Base-by-base conservation (phyloP, 2,329 filamentous ascomycete genomes). In the Pezicula carpinea region DNA sequence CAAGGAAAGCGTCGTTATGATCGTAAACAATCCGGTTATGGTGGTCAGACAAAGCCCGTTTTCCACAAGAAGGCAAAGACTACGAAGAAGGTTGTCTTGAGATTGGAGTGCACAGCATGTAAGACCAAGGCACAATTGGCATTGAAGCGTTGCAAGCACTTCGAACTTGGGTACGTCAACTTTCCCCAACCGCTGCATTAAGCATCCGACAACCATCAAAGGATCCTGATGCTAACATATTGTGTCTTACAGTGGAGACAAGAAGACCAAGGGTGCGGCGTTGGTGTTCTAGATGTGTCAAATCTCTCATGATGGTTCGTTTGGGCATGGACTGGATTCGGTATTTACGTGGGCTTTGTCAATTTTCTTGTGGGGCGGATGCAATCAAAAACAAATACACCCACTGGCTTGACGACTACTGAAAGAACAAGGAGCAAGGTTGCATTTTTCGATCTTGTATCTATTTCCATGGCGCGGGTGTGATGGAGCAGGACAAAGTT, bases 61-160 rank as follows among this genome's bases (percentile, higher is more conserved):
- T 99, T 97, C 88, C 93, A 97, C 89, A 99, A 97, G 87, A 97
- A 96, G 82, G 93, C 93, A 63, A 99, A 99, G 88, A 99, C 93
- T 64, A 99, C 93, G 72, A 99, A 99, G 89, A 99, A 99, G 87
- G 87, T 99, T 66, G 95, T 99, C 68, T 80, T 99, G 75, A 85
- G 93, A 80, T 79, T 99, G 75, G 93, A 99, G 76, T 99, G 93
- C 82, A 92, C 89, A 69, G 73, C 77, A 64, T 99, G 93, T 89
- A 97, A 97, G 87, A 85, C 89, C 73, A 97, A 96, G 87, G 85
- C 84, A 75, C 90, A 99, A 81, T 82, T 99, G 69, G 83, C 93
- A 64, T 81, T 99, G 75, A 99, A 99, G 88, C 89, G 93, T 72
- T 99, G 93, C 90, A 99, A 99, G 88, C 93, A 99, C 84, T 99